Percentiles rank a stretch among this genome's conserved stretches.
Conservation (phyloP, 176 grass and related monocot genomes). For the Lolium perenne region DNA sequence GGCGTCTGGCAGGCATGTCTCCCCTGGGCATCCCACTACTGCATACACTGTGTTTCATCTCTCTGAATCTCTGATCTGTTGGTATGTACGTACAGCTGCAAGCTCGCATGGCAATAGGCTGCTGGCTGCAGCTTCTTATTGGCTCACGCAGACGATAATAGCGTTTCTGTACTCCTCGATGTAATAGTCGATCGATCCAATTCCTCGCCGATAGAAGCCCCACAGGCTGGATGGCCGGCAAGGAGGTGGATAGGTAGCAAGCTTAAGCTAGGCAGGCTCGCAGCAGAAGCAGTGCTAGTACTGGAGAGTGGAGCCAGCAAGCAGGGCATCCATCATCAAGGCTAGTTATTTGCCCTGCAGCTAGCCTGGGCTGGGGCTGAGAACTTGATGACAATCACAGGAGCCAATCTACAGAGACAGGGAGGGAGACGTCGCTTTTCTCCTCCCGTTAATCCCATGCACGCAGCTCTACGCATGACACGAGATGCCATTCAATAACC, state of each 20-base stretch:
- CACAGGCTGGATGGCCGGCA: neutral
- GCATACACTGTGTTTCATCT: neutral
- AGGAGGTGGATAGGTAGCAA: neutral
- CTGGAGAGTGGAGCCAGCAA: conserved; percentile 4
- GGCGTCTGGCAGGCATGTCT: neutral
- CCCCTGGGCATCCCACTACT: neutral
- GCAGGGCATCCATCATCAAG: conserved; percentile 8
- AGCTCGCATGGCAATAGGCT: neutral
- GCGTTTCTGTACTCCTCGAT: too few species aligned
- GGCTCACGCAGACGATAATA: neutral
- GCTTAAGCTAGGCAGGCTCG: neutral
- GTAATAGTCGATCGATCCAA: neutral
- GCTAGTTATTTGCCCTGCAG: conserved; percentile 7
- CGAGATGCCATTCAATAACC: conserved; percentile 58
- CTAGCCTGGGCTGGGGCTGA: conserved; percentile 1
- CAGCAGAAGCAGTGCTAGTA: neutral
- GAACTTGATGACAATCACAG: conserved; percentile 93
- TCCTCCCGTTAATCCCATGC: conserved; percentile 87
- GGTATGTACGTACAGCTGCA: neutral
- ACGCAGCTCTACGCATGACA: conserved; percentile 52
- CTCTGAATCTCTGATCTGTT: neutral
- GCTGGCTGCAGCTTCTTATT: neutral
- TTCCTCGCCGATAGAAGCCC: neutral
- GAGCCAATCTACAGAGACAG: conserved; percentile 52
- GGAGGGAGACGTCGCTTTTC: conserved; percentile 69